Base-by-base conservation (phyloP, 164 flowering plant species). In the Vitis cinerea region DNA sequence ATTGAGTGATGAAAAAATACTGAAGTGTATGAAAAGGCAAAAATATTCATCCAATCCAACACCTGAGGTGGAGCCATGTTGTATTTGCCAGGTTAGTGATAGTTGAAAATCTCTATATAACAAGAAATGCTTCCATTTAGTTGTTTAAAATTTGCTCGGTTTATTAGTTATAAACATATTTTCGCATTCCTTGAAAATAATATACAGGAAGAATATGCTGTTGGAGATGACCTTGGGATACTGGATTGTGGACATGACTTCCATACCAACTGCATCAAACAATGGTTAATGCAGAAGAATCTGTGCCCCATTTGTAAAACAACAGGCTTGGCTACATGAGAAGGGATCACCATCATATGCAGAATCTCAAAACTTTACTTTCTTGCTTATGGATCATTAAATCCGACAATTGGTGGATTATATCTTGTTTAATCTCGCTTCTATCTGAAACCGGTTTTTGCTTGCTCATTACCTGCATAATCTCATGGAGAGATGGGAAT, bases 231-330 rank as follows among this genome's bases (percentile, higher is more conserved):
- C 68, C 68, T 91, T 31, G 97, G 98, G 71, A 75, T 60, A 30
- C 70, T 91, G 67, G 88, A 81, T 10, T 93, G 98, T 23, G 93
- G 91, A 17, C 97, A 93, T 68, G 92, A 91, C 70, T 93, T 87
- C 70, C 98, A 93, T 71, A 62, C 78, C 3, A 62, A 72, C 62
- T 93, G 98, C 85, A 83, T 93, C 50, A 89, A 86, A 47, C 92
- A 86, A 50, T 93, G 98, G 98, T 77, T 93, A n/a, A 69, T 69
- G 80, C 82, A 69, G 71, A 93, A 93, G 84, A 93, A 93, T 69
- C 58, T 86, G 48, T 93, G 98, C 74, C 98, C 98, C 58, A 85
- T 93, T 55, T 93, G 98, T 76, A 93, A 89, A 77, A 86, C 81
- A 16, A 77, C 91, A 2, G 94, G 78, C 64, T 68, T 90, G 81